Conservation (phyloP, 2,329 filamentous ascomycete species). For the Colletotrichum noveboracense region DNA sequence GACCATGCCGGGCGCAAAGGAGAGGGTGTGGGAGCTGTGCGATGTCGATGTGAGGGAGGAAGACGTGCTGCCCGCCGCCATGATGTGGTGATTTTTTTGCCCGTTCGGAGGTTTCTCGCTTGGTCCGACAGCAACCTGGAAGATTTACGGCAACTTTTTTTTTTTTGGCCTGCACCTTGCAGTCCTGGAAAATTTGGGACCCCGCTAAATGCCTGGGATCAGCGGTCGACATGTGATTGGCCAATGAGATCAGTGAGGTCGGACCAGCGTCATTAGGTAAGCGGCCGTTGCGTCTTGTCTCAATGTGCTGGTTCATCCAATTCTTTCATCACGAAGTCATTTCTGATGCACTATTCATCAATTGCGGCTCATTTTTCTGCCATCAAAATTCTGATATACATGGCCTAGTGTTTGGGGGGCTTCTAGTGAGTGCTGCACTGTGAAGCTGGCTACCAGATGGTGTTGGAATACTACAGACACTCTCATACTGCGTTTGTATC, state of each 20-base stretch:
- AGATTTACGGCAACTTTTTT: slow-evolving; percentile 9
- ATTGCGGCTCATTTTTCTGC: background rate
- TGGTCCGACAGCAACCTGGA: background rate
- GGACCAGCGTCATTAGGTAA: background rate
- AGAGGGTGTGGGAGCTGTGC: slow-evolving; percentile 67
- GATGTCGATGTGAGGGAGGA: slow-evolving; percentile 58
- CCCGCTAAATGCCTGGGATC: slow-evolving; percentile 7
- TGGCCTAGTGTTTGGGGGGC: background rate
- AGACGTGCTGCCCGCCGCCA: slow-evolving; percentile 50
- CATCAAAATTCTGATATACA: accelerated
- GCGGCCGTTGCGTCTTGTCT: background rate
- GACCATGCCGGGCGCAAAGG: slow-evolving; percentile 50
- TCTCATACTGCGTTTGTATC: background rate
- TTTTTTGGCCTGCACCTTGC: background rate
- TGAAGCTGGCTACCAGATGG: background rate
- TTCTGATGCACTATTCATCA: background rate
- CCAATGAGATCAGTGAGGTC: background rate
- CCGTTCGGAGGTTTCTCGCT: background rate
- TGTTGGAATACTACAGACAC: background rate
- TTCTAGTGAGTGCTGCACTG: background rate
- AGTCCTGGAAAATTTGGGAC: slow-evolving; percentile 16
- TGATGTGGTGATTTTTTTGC: background rate
- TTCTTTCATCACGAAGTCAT: background rate
- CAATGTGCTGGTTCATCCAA: background rate
- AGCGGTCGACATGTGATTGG: slow-evolving; percentile 7